Percentiles rank a stretch among this genome's conserved stretches.
Conservation (phyloP, 768 basidiomycete species). For the Xanthoconium stramineum region DNA sequence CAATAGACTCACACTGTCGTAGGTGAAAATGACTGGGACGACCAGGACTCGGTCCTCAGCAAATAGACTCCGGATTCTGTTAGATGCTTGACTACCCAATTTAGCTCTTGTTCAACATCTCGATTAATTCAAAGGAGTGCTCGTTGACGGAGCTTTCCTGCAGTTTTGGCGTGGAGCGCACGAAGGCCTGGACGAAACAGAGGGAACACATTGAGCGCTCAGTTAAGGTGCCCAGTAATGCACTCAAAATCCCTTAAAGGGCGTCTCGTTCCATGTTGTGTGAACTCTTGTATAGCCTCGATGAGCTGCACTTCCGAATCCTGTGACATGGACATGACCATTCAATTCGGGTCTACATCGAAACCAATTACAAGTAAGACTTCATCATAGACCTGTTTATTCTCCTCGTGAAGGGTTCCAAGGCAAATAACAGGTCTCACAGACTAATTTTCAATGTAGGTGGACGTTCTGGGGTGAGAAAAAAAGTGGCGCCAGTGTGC, state of each 20-base stretch:
- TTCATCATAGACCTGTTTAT: neutral
- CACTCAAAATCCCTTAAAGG: slow-evolving; percentile 5
- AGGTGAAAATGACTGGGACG: too few relatives aligned
- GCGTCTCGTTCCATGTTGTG: too few relatives aligned
- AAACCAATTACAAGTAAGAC: neutral
- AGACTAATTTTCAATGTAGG: too few relatives aligned
- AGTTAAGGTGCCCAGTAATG: neutral
- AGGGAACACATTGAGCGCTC: neutral
- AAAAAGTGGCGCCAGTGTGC: too few relatives aligned
- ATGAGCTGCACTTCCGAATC: too few relatives aligned
- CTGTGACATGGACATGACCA: neutral
- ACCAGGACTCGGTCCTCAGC: neutral
- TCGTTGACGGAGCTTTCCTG: neutral
- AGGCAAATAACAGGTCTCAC: too few relatives aligned
- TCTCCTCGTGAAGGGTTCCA: too few relatives aligned
- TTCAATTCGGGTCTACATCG: neutral
- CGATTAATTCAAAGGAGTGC: neutral
- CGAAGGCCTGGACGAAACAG: neutral
- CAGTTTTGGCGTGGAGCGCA: neutral
- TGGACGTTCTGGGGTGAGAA: too few relatives aligned
- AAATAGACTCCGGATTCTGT: neutral
- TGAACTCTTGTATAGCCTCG: too few relatives aligned
- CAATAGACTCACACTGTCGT: too few relatives aligned
- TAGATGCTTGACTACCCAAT: neutral
- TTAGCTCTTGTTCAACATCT: neutral